These are phyloP conservation scores for Vitis rotundifolia DNA, from an alignment of 164 flowering plant species.

Conservation along the genomic window DNA sequence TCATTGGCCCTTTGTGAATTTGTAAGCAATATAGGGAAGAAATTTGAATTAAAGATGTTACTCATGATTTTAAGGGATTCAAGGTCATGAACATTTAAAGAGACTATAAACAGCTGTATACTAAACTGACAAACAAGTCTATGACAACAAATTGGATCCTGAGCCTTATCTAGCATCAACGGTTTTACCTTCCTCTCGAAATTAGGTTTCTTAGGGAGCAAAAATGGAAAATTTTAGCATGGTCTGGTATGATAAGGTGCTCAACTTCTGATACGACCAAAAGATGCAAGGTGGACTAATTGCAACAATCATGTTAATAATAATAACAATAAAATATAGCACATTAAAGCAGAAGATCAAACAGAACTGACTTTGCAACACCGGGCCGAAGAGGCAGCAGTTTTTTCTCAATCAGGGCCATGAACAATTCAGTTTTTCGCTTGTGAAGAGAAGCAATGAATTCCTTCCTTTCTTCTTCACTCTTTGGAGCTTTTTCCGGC, in stretches of 20 bases:
- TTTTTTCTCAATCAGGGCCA: constrained; percentile 93
- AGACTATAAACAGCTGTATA: no score
- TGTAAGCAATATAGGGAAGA: no score
- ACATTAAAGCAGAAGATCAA: constrained; percentile 2
- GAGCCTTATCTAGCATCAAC: no score
- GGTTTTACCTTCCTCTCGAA: no score
- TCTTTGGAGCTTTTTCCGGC: constrained; percentile 91
- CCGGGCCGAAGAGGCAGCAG: constrained; percentile 98
- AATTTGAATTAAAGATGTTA: no score
- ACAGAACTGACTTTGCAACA: constrained; percentile 75
- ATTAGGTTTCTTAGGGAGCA: no score
- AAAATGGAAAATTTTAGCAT: no score
- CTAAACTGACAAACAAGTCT: no score
- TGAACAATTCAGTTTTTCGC: constrained; percentile 83
- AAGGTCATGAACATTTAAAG: background rate
- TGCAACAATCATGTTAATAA: background rate
- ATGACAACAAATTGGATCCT: no score
- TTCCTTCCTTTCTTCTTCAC: constrained; percentile 75
- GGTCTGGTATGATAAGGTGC: no score
- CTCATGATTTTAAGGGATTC: background rate
- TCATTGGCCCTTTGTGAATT: no score
- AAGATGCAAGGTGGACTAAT: background rate
- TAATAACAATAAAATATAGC: background rate
- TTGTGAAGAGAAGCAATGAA: constrained; percentile 92
- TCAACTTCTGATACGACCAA: background rate